Evolutionary conservation across 2,329 filamentous ascomycete species (phyloP), one percentile per base, ranked within the genome.

Genomic region (Hymenotorrendiella dingleyae): DNA sequence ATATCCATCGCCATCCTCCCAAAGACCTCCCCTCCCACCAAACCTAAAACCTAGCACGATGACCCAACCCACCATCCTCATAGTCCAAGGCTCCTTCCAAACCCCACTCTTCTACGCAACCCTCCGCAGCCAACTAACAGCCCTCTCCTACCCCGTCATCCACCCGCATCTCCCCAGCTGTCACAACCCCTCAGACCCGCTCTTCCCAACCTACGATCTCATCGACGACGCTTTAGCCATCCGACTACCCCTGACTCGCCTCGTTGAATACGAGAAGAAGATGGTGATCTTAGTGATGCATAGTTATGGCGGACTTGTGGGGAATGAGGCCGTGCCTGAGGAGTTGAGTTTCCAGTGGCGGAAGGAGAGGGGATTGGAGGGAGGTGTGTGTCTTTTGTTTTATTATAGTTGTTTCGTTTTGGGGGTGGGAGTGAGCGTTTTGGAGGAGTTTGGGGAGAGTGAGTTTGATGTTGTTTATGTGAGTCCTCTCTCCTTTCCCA

Each of bases 181-280:
- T 17, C 32, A 17, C 26, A 28, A 47, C 26, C 9, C 17, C 11
- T 20, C 27, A 11, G 5, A 17, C 19, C 40, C 40, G 2, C n/a
- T 19, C 23, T 44, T 48, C 16, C 37, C 45, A 14, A 29, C 36
- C 24, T 29, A 17, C 4, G 36, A 36, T 4, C 27, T 48, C 8
- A 27, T 27, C 19, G 37, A 48, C 32, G 37, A 48, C 33, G 45
- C 42, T 20, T 29, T 39, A 6, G 38, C 46, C 16, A 19, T 48
- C 6, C 46, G 35, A 8, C n/a, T 16, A 8, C 22, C 36, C 16
- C 17, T 48, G 12, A 36, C 16, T 2, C 20, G 21, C 16, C 34
- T 39, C 2, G 19, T 42, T 14, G 35, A 40, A 20, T 36, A 45
- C 16, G 19, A 24, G 20, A 26, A 24, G 8, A 34, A 22, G 8